Evolutionary conservation across 805 yeast genomes (phyloP).

Genomic region (Zygotorulaspora chibaensis): DNA sequence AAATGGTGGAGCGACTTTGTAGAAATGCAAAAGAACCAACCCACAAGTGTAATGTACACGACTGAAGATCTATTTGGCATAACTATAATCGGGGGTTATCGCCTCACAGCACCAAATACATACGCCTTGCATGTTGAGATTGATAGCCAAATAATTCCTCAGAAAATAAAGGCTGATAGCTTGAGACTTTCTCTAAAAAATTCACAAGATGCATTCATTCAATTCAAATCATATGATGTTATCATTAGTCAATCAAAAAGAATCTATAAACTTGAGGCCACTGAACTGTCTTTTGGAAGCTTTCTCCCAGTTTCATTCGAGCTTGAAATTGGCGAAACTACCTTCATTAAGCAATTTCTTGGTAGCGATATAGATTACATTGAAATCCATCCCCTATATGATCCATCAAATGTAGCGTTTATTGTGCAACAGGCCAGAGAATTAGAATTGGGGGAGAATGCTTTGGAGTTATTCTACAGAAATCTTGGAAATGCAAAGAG

Average conservation of each 20-base stretch:
- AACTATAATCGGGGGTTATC: conserved; percentile 5
- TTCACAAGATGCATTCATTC: conserved; percentile 12
- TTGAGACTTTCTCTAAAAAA: conserved; percentile 22
- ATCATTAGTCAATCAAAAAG: conserved; percentile 9
- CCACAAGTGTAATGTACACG: conserved; percentile 22
- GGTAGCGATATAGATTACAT: conserved; percentile 4
- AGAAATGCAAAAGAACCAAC: conserved; percentile 13
- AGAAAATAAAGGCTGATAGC: conserved; percentile 15
- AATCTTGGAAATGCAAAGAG: conserved; percentile 12
- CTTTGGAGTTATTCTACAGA: conserved; percentile 11
- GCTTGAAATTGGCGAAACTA: conserved; percentile 24
- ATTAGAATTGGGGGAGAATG: conserved; percentile 20
- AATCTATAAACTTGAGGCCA: conserved; percentile 14
- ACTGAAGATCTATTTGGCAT: conserved; percentile 24
- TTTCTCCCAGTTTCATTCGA: conserved; percentile 24
- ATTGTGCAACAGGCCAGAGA: conserved; percentile 15
- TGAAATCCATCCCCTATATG: conserved; percentile 18
- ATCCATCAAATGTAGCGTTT: conserved; percentile 18
- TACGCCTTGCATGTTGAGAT: conserved; percentile 21
- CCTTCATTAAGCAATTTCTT: conserved; percentile 26
- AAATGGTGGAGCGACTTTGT: conserved; percentile 30
- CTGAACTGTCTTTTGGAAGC: neutral
- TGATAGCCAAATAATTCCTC: conserved; percentile 17
- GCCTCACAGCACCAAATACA: conserved; percentile 16
- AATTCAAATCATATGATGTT: conserved; percentile 12